Conservation (phyloP, 208 protist species). For the Zelonia costaricensis region DNA sequence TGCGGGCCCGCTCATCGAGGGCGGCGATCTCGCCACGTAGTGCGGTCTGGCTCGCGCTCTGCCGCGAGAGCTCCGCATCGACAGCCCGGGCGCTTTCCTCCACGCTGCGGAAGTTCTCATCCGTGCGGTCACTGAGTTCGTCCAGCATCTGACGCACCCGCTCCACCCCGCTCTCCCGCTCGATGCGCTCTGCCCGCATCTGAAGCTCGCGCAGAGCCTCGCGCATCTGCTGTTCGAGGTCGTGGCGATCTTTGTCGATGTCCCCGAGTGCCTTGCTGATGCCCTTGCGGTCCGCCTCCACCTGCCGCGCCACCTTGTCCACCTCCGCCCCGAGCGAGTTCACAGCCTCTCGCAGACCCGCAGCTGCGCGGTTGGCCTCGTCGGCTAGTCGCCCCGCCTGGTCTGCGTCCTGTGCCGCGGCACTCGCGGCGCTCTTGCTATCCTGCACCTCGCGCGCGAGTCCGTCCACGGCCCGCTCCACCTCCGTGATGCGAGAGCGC, state of each 20-base stretch:
- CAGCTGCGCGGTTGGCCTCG: conserved; percentile 36
- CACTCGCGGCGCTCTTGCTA: conserved; percentile 21
- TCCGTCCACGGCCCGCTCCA: conserved; percentile 46
- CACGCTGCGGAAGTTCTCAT: conserved; percentile 83
- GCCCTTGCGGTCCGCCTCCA: conserved; percentile 35
- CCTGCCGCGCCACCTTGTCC: conserved; percentile 33
- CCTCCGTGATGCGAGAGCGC: conserved; percentile 44
- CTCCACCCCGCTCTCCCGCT: conserved; percentile 42
- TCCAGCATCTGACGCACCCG: conserved; percentile 65
- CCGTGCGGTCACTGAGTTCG: conserved; percentile 79
- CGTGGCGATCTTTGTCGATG: conserved; percentile 34
- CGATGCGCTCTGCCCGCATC: conserved; percentile 39
- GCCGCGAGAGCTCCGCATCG: conserved; percentile 63
- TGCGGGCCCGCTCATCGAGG: conserved; percentile 46
- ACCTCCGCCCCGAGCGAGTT: conserved; percentile 32
- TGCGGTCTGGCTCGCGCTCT: conserved; percentile 37
- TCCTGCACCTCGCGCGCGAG: conserved; percentile 47
- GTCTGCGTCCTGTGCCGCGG: conserved; percentile 48
- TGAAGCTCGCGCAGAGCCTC: conserved; percentile 52
- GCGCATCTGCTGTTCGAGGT: conserved; percentile 43
- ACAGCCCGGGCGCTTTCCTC: conserved; percentile 79
- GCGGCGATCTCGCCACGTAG: conserved; percentile 40
- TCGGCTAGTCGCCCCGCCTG: conserved; percentile 48
- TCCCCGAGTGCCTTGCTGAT: conserved; percentile 49
- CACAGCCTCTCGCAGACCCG: conserved; percentile 37